phyloP scores from a whole-genome alignment of 306 rosid genomes.

The Cucurbita pepo region DNA sequence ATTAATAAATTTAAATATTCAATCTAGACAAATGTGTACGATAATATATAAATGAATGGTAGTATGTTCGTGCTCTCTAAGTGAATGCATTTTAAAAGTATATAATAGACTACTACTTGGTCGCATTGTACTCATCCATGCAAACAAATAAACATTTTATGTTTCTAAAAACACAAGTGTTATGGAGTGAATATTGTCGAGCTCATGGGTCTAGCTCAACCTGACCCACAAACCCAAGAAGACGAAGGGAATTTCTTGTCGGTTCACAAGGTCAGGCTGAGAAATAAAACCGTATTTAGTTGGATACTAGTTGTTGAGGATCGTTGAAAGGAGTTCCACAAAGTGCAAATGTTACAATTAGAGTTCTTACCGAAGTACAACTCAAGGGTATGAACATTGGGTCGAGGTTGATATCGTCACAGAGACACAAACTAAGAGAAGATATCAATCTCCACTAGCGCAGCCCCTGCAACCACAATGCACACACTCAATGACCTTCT shows the following conservation, averaged over 20 bases:
- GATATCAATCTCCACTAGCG: slow-evolving; percentile 70
- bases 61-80: no score
- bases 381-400: neutral
- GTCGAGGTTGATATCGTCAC: neutral
- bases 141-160: neutral
- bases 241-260: no score
- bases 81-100: no score
- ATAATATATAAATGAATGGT: no score
- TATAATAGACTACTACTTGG: neutral
- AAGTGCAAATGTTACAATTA: neutral
- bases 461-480: slow-evolving; percentile 86
- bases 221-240: no score
- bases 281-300: no score
- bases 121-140: neutral
- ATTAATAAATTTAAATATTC: no score
- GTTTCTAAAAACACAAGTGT: neutral
- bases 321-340: no score
- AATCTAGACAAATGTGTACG: neutral
- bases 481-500: slow-evolving; percentile 76
- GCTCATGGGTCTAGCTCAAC: no score
- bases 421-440: neutral
- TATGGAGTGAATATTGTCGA: no score
- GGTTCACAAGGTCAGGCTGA: no score
- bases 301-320: no score
- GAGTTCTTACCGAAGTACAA: neutral